Conservation (phyloP, 768 basidiomycete genomes). For the Podaxis carcinomalis region DNA sequence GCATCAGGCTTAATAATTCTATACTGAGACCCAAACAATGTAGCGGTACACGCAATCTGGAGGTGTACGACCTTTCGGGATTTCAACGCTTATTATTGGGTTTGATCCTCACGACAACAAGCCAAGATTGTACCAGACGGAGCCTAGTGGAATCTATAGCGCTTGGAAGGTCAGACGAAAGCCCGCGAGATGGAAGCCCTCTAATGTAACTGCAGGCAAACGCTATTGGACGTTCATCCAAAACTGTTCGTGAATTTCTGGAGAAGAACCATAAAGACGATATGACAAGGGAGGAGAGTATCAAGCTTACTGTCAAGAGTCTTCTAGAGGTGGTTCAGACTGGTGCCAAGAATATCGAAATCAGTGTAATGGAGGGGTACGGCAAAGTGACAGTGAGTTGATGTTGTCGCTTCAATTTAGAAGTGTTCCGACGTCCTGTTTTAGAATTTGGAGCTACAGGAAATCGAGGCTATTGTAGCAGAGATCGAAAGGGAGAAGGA, state of each 20-base stretch:
- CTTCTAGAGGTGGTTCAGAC: slow-evolving; percentile 98
- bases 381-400: slow-evolving; percentile 80
- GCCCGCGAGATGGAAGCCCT: background rate
- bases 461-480: slow-evolving; percentile 89
- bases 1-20: background rate
- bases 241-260: slow-evolving; percentile 96
- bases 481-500: slow-evolving; percentile 98
- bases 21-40: background rate
- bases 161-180: slow-evolving; percentile 83
- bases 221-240: slow-evolving; percentile 95
- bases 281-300: slow-evolving; percentile 80
- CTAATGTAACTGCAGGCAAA: slow-evolving; percentile 63
- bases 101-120: slow-evolving; percentile 90
- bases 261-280: slow-evolving; percentile 98
- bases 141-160: slow-evolving; percentile 96
- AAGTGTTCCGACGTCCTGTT: background rate
- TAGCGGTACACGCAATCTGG: slow-evolving; percentile 98
- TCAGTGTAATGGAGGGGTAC: slow-evolving; percentile 95
- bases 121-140: slow-evolving; percentile 93
- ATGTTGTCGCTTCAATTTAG: background rate
- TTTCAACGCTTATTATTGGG: slow-evolving; percentile 93
- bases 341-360: slow-evolving; percentile 99
- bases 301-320: slow-evolving; percentile 94
- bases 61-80: slow-evolving; percentile 96
- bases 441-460: slow-evolving; percentile 79